Evolutionary conservation across 2,329 filamentous ascomycete genomes (phyloP).

Genomic region (Claviceps sp.): DNA sequence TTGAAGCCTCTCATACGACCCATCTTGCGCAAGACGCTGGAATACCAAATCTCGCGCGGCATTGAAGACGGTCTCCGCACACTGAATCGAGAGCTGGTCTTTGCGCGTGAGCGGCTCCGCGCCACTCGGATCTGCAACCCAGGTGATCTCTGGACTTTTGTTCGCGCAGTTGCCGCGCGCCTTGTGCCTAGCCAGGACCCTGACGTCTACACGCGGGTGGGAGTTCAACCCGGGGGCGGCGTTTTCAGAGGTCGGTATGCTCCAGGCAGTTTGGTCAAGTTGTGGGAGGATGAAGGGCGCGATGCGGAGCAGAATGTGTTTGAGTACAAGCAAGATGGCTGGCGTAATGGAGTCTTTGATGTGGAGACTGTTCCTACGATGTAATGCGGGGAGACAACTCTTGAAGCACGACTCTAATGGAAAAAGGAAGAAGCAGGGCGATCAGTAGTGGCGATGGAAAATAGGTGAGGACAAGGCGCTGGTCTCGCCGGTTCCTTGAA

Average conservation of each 20-base stretch:
- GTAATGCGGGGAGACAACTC: neutral
- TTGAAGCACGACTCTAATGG: neutral
- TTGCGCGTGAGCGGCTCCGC: constrained; percentile 71
- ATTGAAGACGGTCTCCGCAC: constrained; percentile 58
- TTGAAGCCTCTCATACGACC: constrained; percentile 75
- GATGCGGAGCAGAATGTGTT: constrained; percentile 61
- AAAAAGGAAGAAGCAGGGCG: neutral
- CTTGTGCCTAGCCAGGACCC: constrained; percentile 60
- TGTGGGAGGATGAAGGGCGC: constrained; percentile 74
- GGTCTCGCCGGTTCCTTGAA: too few relatives aligned
- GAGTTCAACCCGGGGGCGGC: constrained; percentile 43
- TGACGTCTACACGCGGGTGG: constrained; percentile 61
- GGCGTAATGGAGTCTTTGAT: constrained; percentile 77
- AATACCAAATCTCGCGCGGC: constrained; percentile 59
- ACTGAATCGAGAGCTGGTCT: constrained; percentile 75
- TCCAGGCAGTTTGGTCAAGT: constrained; percentile 73
- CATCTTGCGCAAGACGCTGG: constrained; percentile 64
- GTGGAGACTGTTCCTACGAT: constrained; percentile 21
- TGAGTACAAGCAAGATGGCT: constrained; percentile 57
- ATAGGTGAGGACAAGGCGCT: too few relatives aligned
- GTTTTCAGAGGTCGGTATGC: constrained; percentile 78
- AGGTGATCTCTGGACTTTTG: constrained; percentile 65
- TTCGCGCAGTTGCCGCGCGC: constrained; percentile 68
- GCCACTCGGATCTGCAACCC: constrained; percentile 74
- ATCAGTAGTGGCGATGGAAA: too few relatives aligned